Conservation (phyloP, 2,329 filamentous ascomycete species). For the Ascochyta fabae region DNA sequence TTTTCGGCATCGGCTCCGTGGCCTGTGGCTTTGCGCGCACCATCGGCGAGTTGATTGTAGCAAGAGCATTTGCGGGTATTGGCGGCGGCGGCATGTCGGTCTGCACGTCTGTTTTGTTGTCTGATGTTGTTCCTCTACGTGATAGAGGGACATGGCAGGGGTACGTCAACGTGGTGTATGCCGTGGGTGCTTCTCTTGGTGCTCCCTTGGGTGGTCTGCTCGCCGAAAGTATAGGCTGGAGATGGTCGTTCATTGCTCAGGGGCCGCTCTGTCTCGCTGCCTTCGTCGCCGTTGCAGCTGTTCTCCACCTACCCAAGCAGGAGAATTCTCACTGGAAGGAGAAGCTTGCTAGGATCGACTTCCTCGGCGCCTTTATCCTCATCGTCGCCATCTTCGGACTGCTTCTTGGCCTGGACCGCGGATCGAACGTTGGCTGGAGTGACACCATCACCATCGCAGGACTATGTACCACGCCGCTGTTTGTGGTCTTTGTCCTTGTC, state of each 20-base stretch:
- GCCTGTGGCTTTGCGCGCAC: slow-evolving; percentile 68
- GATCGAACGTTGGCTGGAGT: slow-evolving; percentile 74
- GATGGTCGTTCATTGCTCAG: slow-evolving; percentile 77
- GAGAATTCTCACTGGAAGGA: slow-evolving; percentile 67
- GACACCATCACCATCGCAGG: slow-evolving; percentile 64
- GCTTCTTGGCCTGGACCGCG: slow-evolving; percentile 73
- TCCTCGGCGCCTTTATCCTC: slow-evolving; percentile 72
- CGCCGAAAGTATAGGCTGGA: slow-evolving; percentile 77
- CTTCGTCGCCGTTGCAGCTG: slow-evolving; percentile 67
- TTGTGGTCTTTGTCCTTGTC: slow-evolving; percentile 70
- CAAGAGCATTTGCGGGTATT: slow-evolving; percentile 67
- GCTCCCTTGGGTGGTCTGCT: slow-evolving; percentile 74
- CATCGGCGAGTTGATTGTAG: slow-evolving; percentile 70
- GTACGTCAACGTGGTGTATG: slow-evolving; percentile 74
- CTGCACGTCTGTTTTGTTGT: slow-evolving; percentile 72
- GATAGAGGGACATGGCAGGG: slow-evolving; percentile 78
- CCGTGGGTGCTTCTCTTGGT: slow-evolving; percentile 70
- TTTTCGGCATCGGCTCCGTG: slow-evolving; percentile 71
- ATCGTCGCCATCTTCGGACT: slow-evolving; percentile 70
- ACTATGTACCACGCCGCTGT: slow-evolving; percentile 65
- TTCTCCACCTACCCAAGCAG: slow-evolving; percentile 65
- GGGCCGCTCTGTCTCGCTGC: slow-evolving; percentile 72
- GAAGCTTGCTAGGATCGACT: slow-evolving; percentile 74
- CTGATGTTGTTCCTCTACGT: slow-evolving; percentile 72
- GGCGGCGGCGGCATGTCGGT: slow-evolving; percentile 76